phyloP scores from a whole-genome alignment of 192 early-diverging fungal genomes.

The Linnemannia zychae region DNA sequence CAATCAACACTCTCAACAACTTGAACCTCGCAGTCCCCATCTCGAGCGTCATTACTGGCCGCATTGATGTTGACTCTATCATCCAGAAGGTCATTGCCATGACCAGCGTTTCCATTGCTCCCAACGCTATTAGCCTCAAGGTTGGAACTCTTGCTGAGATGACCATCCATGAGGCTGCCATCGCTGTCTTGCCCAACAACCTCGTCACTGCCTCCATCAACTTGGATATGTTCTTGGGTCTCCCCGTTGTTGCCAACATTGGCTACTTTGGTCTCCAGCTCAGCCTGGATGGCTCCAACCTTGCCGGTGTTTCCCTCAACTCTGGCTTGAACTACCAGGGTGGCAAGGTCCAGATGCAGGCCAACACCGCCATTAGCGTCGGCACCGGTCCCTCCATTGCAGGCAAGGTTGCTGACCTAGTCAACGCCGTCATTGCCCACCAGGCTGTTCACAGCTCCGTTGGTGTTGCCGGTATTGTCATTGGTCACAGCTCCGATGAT shows the following conservation, averaged over 20 bases:
- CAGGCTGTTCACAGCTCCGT: conserved; percentile 39
- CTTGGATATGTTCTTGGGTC: conserved; percentile 50
- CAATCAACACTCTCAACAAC: conserved; percentile 38
- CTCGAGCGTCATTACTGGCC: conserved; percentile 35
- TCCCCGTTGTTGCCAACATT: conserved; percentile 51
- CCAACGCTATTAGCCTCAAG: conserved; percentile 34
- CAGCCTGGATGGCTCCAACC: conserved; percentile 30
- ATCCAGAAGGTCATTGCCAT: conserved; percentile 17
- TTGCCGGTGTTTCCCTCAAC: conserved; percentile 42
- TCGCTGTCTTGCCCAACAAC: conserved; percentile 51
- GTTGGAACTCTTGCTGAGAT: conserved; percentile 38
- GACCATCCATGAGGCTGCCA: conserved; percentile 47
- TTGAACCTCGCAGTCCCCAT: conserved; percentile 25
- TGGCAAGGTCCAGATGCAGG: conserved; percentile 41
- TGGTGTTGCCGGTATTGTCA: conserved; percentile 40
- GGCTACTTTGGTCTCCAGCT: conserved; percentile 53
- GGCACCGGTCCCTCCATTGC: conserved; percentile 40
- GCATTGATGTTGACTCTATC: conserved; percentile 15
- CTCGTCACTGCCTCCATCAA: conserved; percentile 36
- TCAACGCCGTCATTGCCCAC: conserved; percentile 49
- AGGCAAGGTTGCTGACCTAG: conserved; percentile 41
- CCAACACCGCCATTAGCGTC: conserved; percentile 33
- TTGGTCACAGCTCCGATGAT: conserved; percentile 36
- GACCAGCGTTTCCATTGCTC: conserved; percentile 35
- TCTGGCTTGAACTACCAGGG: conserved; percentile 42